These are phyloP conservation scores for Sedum album DNA, from an alignment of 164 flowering plant genomes.

Conservation along the genomic window DNA sequence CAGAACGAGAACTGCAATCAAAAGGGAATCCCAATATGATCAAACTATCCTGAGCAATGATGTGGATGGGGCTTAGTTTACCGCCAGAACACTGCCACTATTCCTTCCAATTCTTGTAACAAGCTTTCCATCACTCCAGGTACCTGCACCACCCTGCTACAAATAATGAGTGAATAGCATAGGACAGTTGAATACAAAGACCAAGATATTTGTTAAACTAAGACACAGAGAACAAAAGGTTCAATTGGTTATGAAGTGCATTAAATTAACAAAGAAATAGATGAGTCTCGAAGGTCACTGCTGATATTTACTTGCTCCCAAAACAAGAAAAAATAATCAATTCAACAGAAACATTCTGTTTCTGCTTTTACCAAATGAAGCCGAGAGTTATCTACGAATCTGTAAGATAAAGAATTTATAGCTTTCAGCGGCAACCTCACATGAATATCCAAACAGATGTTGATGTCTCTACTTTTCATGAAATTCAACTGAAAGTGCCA, in stretches of 20 bases:
- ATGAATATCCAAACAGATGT: not conserved
- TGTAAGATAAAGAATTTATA: not conserved
- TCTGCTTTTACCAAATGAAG: not conserved
- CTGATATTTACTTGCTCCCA: too few relatives aligned
- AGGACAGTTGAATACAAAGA: not conserved
- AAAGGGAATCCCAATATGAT: not conserved
- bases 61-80: slow-evolving; percentile 24
- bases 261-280: not conserved
- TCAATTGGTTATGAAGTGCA: not conserved
- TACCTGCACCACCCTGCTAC: slow-evolving; percentile 99
- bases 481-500: not conserved
- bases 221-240: not conserved
- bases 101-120: slow-evolving; percentile 97
- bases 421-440: not conserved
- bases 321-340: too few relatives aligned
- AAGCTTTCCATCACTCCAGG: slow-evolving; percentile 99
- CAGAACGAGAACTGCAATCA: slow-evolving; percentile 8
- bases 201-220: not conserved
- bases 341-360: not conserved
- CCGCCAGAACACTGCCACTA: slow-evolving; percentile 68
- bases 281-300: not conserved
- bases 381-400: not conserved
- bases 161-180: slow-evolving; percentile 46
- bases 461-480: not conserved
- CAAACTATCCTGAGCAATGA: not conserved